Percentiles rank a stretch among this genome's conserved stretches.
Evolutionary conservation across 2,329 filamentous ascomycete species (phyloP).

Genomic region (Waltergamsia citrina): DNA sequence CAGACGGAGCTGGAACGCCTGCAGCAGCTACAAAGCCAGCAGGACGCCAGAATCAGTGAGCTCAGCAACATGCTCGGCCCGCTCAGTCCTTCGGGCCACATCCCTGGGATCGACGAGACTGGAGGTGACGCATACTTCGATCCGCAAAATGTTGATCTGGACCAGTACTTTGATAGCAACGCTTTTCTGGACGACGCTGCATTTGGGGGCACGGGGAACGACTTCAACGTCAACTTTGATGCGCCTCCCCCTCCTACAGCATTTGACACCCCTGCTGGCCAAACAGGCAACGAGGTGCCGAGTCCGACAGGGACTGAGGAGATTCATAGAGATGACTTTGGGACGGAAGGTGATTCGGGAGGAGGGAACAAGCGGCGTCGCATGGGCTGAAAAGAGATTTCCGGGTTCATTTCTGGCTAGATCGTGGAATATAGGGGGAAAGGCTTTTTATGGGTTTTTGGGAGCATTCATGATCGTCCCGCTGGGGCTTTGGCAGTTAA

Average conservation of each 20-base stretch:
- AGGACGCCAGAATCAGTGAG: constrained; percentile 67
- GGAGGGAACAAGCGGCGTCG: constrained; percentile 27
- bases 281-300: constrained; percentile 22
- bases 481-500: no score
- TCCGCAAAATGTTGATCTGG: constrained; percentile 32
- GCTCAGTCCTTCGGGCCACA: constrained; percentile 68
- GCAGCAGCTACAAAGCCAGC: constrained; percentile 68
- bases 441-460: no score
- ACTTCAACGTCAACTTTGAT: constrained; percentile 36
- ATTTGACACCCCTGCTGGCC: neutral
- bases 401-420: no score
- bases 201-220: constrained; percentile 31
- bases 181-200: constrained; percentile 25
- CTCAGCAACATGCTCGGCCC: constrained; percentile 68
- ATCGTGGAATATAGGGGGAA: no score
- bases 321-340: constrained; percentile 33
- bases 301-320: constrained; percentile 42
- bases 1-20: constrained; percentile 71
- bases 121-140: constrained; percentile 21
- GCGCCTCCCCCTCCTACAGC: neutral
- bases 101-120: constrained; percentile 50
- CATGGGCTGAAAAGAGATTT: neutral
- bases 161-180: constrained; percentile 40
- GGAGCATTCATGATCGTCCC: no score
- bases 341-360: constrained; percentile 9